Conservation (phyloP, 2,329 filamentous ascomycete genomes). For the Immersiporthe knoxdaviesiana region DNA sequence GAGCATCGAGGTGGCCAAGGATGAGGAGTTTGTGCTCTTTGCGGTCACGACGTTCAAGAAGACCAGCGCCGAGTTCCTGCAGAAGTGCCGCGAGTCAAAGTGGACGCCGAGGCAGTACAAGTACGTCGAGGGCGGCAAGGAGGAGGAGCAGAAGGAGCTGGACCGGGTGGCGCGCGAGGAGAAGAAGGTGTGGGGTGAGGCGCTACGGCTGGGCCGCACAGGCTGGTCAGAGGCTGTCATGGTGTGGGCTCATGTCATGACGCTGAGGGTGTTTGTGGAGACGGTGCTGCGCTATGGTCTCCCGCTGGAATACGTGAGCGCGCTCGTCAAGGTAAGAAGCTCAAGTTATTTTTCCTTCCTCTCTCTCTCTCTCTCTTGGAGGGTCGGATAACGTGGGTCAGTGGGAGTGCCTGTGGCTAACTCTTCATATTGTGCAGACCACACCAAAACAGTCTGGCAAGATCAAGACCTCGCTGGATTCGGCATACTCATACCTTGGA, state of each 20-base stretch:
- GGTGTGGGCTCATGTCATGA: slow-evolving; percentile 92
- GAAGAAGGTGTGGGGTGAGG: slow-evolving; percentile 90
- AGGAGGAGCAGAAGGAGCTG: slow-evolving; percentile 86
- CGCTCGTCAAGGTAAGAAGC: slow-evolving; percentile 74
- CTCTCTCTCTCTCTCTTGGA: no score
- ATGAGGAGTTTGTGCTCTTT: slow-evolving; percentile 88
- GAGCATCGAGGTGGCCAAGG: slow-evolving; percentile 75
- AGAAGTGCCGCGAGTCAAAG: slow-evolving; percentile 89
- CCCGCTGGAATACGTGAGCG: slow-evolving; percentile 86
- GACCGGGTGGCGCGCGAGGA: slow-evolving; percentile 82
- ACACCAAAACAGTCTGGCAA: slow-evolving; percentile 82
- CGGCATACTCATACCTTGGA: slow-evolving; percentile 85
- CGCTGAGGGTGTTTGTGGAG: slow-evolving; percentile 93
- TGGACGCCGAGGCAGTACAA: slow-evolving; percentile 96
- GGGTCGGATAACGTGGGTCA: neutral
- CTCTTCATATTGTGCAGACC: slow-evolving; percentile 59
- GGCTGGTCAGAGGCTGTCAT: slow-evolving; percentile 96
- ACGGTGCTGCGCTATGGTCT: slow-evolving; percentile 95
- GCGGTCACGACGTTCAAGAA: slow-evolving; percentile 95
- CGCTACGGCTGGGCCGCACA: slow-evolving; percentile 82
- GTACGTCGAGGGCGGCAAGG: slow-evolving; percentile 85
- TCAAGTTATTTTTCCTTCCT: no score
- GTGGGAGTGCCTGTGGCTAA: slow-evolving; percentile 27
- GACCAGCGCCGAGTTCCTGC: slow-evolving; percentile 80
- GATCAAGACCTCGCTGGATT: slow-evolving; percentile 77